Evolutionary conservation across 164 flowering plant species (phyloP), one percentile per base, ranked within the genome.

Genomic region (Kalanchoe fedtschenkoi): DNA sequence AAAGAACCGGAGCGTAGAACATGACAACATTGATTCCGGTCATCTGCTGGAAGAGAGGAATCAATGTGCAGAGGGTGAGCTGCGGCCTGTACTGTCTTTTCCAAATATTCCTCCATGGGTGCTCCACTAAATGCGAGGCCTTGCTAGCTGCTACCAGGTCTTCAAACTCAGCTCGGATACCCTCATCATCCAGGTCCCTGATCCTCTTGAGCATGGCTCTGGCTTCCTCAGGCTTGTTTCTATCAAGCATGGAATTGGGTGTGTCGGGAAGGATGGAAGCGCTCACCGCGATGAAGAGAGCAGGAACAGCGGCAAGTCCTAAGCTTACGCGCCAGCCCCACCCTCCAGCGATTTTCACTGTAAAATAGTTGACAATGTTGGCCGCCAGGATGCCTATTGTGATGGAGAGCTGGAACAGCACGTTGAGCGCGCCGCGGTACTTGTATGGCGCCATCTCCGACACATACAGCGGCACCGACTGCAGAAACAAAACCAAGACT

Each of bases 1-100:
- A 88, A 66, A 88, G 66, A 1, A 84, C 91, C 2, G 96, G 91
- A 0, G 96, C 91, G 56, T 88, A 88, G 39, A 88, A 88, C 84
- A 83, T 84, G 68, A 88, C 84, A 26, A 84, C 96, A 39, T 88
- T 88, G 53, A 88, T 86, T 1, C 96, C 96, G 5, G 96, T 82
- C 6, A 88, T 67, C 57, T 88, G 96, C 64, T 88, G 96, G 66
- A 88, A 86, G 71, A 76, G 76, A 8, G 96, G 96, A 21, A 88
- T 80, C 26, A 74, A 17, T 30, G 81, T 70, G n/a, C 89, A 81
- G 83, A 86, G 78, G 8, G 77, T 72, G 22, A 84, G 72, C 13
- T 88, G 96, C 0, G 96, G 96, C 62, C 91, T 66, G 64, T 88
- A 82, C 66, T 82, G 81, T 58, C 75, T 71, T 63, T 69, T 70